Conservation (phyloP, 148 eudicot genomes). For the Beta vulgaris region DNA sequence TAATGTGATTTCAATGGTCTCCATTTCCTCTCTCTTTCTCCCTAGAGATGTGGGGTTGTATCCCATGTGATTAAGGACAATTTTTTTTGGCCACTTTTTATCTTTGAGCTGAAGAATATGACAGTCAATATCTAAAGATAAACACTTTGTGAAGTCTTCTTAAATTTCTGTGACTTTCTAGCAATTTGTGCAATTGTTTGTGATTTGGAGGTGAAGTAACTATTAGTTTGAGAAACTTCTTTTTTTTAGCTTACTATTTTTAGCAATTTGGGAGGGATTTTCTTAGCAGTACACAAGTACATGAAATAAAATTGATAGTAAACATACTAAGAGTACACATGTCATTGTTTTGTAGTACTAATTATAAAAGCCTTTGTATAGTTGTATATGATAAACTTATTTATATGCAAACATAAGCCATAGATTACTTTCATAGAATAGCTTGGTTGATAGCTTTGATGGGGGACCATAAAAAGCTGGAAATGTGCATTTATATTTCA, state of each 20-base stretch:
- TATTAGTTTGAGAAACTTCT: neutral
- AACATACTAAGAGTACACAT: neutral
- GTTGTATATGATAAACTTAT: no score
- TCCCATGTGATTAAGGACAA: conserved; percentile 27
- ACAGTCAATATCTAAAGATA: neutral
- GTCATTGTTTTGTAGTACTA: neutral
- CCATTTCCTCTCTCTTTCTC: neutral
- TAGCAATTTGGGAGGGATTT: neutral
- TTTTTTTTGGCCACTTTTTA: neutral
- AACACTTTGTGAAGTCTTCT: neutral
- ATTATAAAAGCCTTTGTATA: no score
- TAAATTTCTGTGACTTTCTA: neutral
- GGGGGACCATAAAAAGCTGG: no score
- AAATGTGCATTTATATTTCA: no score
- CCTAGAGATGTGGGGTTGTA: conserved; percentile 4
- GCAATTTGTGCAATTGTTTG: neutral
- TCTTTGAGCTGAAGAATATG: conserved; percentile 15
- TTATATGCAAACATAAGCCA: no score
- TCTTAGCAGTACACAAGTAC: neutral
- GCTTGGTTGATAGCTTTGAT: no score
- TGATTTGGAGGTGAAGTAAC: neutral
- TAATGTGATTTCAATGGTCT: conserved; percentile 15
- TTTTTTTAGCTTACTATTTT: neutral
- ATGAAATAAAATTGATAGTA: no score
- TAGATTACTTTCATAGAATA: no score